Evolutionary conservation across 2,329 filamentous ascomycete species (phyloP).

Genomic region (Drechslerella coelobrocha): DNA sequence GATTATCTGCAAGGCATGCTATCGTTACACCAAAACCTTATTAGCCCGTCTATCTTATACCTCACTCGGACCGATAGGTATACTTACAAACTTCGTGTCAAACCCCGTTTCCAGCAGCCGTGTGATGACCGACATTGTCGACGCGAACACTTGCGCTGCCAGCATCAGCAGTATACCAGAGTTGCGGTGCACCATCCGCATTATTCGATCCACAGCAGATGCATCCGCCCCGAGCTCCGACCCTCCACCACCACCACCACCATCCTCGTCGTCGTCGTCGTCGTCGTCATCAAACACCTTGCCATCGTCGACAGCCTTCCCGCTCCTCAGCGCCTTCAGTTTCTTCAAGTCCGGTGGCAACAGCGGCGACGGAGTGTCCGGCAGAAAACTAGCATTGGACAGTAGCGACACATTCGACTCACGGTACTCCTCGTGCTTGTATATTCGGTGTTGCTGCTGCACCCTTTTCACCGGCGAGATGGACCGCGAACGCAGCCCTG

Average conservation of each 20-base stretch:
- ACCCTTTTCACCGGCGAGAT: slow-evolving; percentile 35
- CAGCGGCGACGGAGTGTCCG: slow-evolving; percentile 43
- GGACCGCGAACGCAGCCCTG: slow-evolving; percentile 30
- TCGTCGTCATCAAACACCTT: slow-evolving; percentile 18
- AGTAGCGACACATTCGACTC: slow-evolving; percentile 33
- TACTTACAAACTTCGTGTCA: slow-evolving; percentile 47
- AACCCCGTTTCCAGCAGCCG: slow-evolving; percentile 44
- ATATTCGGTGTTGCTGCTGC: slow-evolving; percentile 31
- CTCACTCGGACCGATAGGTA: not conserved
- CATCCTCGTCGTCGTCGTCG: slow-evolving; percentile 26
- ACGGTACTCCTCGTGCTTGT: slow-evolving; percentile 37
- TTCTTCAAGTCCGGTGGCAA: slow-evolving; percentile 41
- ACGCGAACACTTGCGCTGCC: slow-evolving; percentile 44
- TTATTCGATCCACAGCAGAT: slow-evolving; percentile 28
- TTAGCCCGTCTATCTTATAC: slow-evolving; percentile 11
- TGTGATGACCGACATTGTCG: slow-evolving; percentile 41
- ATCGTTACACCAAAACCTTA: slow-evolving; percentile 57
- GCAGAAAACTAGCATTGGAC: slow-evolving; percentile 45
- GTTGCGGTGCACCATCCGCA: slow-evolving; percentile 21
- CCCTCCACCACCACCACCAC: not conserved
- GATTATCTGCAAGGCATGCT: slow-evolving; percentile 84
- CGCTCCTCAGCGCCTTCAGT: slow-evolving; percentile 14
- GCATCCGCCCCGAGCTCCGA: slow-evolving; percentile 34
- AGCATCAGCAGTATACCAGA: slow-evolving; percentile 48
- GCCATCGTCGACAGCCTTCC: slow-evolving; percentile 20